Evolutionary conservation across 371 early-diverging fungal species (phyloP).

Genomic region (Saksenaea vasiformis): DNA sequence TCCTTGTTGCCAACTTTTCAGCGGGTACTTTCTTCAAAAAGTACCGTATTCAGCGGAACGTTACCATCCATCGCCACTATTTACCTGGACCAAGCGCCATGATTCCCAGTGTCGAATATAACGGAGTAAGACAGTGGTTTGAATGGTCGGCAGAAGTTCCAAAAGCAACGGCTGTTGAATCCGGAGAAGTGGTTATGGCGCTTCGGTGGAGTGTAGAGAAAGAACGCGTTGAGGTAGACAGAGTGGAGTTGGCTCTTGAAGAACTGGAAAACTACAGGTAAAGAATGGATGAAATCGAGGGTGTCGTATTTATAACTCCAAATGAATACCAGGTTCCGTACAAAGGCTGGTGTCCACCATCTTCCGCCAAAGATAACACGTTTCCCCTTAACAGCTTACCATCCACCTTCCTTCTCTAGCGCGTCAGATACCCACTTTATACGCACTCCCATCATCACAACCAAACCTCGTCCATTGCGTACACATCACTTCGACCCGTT

Average conservation of each 20-base stretch:
- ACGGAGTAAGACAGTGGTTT: constrained; percentile 46
- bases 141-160: constrained; percentile 50
- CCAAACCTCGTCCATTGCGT: constrained; percentile 25
- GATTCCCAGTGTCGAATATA: constrained; percentile 40
- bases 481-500: constrained; percentile 45
- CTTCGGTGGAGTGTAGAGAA: constrained; percentile 50
- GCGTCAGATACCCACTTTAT: constrained; percentile 47
- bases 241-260: constrained; percentile 36
- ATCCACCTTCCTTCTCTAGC: constrained; percentile 36
- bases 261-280: constrained; percentile 47
- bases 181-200: constrained; percentile 42
- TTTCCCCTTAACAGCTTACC: constrained; percentile 38
- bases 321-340: constrained; percentile 28
- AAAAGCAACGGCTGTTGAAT: constrained; percentile 43
- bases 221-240: constrained; percentile 41
- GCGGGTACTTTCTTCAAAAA: constrained; percentile 49
- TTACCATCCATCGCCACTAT: constrained; percentile 40
- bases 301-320: background rate
- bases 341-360: constrained; percentile 38
- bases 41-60: constrained; percentile 35
- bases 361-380: constrained; percentile 36
- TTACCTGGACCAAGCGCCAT: constrained; percentile 44
- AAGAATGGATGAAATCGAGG: background rate
- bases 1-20: constrained; percentile 42
- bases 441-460: constrained; percentile 32